Evolutionary conservation across 1,284 basidiomycete genomes (phyloP), one percentile per base, ranked within the genome.

Genomic region (Paramarasmius palmivorus): DNA sequence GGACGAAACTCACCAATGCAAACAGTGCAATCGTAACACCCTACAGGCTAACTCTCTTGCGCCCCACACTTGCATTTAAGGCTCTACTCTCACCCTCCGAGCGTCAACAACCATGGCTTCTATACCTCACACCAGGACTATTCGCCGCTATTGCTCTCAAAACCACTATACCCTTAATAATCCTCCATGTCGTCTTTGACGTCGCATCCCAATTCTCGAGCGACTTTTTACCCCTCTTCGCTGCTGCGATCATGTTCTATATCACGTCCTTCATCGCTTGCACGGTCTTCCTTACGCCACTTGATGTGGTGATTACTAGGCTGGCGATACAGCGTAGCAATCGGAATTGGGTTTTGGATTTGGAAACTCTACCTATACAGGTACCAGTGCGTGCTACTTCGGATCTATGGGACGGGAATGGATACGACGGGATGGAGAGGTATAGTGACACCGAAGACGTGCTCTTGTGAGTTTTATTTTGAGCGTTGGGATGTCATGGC

Each of bases 201-300:
- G 5, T 50, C 9, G 38, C 38, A 32, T 29, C 38, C n/a, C 14
- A 19, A 2, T 15, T 42, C 20, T 41, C 29, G 10, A 41, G 5
- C 29, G 19, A 32, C 19, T 26, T 23, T 19, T 17, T 42, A 15
- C 22, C n/a, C 10, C 26, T 50, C 20, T 50, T 41, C 38, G 20
- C 39, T 1, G 22, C 29, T n/a, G 22, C 22, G 22, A 26, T 37
- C 14, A 36, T 50, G 37, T 14, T 50, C 8, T 37, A 29, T 15
- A 36, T 50, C n/a, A 38, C 40, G 14, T 37, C 38, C 4, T 50
- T 50, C 34, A n/a, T 50, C 20, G 49, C 23, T 22, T 40, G 40
- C 22, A 50, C 49, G n/a, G 39, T 50, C 10, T 17, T 50, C 15
- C 26, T 50, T 7, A 50, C 49, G 10, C 49, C 49, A 17, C 17